Base-by-base conservation (phyloP, 164 flowering plant genomes). In the Malania oleifera region DNA sequence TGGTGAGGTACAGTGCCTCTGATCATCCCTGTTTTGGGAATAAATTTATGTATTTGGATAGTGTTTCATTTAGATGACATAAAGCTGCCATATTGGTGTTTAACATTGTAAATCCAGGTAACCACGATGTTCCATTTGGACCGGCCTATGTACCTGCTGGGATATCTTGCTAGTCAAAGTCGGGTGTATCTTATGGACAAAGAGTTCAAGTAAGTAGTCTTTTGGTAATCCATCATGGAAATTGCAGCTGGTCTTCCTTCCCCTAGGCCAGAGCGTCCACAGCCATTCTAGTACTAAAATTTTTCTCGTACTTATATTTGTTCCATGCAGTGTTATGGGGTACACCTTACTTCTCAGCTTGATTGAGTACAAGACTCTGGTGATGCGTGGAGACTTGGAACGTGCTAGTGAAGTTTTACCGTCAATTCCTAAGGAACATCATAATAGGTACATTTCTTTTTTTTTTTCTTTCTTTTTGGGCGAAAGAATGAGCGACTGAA, bases 61-160 rank as follows among this genome's bases (percentile, higher is more conserved):
- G 14, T 23, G 20, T 3, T 19, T 50, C 29, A 28, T 24, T 50
- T n/a, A 46, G 23, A 40, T 39, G 40, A 25, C 26, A n/a, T 43
- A 23, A 37, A n/a, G n/a, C n/a, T 6, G 19, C n/a, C 37, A 9
- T 71, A 44, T 54, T 57, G 54, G 19, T 46, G 18, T 26, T 14
- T 59, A 24, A 31, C 49, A 1, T 50, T 7, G 22, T 56, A 19
- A 35, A 63, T 75, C 26, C 63, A 93, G 99, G 96, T 93, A 13
- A 90, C 99, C 51, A 93, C 99, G 9, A 91, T 95, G 99, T 95
- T 78, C 71, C 99, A 95, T 69, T 75, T 95, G 81, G 99, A 95
- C 59, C 89, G 96, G 25, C 99, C 99, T 10, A 95, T 95, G 99
- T 95, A 95, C 62, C 78, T 91, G 73, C 58, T 95, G 71, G 99